phyloP scores from a whole-genome alignment of 2,329 filamentous ascomycete genomes.

The Xylariaceae sp. region DNA sequence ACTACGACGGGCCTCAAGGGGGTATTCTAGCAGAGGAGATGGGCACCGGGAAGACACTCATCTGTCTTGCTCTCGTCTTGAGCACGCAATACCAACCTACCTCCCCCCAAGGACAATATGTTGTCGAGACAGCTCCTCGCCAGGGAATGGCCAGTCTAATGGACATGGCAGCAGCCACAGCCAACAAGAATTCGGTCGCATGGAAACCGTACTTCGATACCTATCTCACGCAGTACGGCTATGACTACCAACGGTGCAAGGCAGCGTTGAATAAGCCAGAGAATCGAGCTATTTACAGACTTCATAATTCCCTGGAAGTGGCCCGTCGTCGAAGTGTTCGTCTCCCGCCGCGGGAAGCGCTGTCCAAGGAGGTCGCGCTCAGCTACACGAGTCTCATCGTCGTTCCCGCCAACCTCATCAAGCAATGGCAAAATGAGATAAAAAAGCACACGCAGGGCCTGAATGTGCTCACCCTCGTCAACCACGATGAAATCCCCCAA shows the following conservation, averaged over 20 bases:
- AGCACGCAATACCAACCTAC: slow-evolving; percentile 66
- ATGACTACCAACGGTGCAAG: slow-evolving; percentile 50
- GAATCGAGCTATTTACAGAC: slow-evolving; percentile 56
- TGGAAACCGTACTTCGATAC: slow-evolving; percentile 63
- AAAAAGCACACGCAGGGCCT: slow-evolving; percentile 67
- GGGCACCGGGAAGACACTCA: slow-evolving; percentile 82
- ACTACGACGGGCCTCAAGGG: slow-evolving; percentile 69
- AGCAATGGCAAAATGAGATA: slow-evolving; percentile 82
- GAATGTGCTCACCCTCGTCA: slow-evolving; percentile 58
- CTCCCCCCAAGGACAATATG: slow-evolving; percentile 59
- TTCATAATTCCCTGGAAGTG: slow-evolving; percentile 38
- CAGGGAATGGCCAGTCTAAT: slow-evolving; percentile 54
- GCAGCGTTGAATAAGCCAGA: slow-evolving; percentile 44
- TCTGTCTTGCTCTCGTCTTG: slow-evolving; percentile 71
- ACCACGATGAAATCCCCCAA: slow-evolving; percentile 50
- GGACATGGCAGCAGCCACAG: slow-evolving; percentile 69
- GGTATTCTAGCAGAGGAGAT: slow-evolving; percentile 79
- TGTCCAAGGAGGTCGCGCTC: slow-evolving; percentile 52
- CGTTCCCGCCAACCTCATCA: slow-evolving; percentile 74
- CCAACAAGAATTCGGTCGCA: slow-evolving; percentile 61
- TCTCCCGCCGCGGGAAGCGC: slow-evolving; percentile 28
- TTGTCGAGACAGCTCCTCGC: slow-evolving; percentile 34
- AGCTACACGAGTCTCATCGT: slow-evolving; percentile 70
- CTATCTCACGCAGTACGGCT: slow-evolving; percentile 39
- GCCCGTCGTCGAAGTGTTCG: slow-evolving; percentile 37